Evolutionary conservation across 805 yeast species (phyloP).

Genomic region (Saccharomyces jurei): DNA sequence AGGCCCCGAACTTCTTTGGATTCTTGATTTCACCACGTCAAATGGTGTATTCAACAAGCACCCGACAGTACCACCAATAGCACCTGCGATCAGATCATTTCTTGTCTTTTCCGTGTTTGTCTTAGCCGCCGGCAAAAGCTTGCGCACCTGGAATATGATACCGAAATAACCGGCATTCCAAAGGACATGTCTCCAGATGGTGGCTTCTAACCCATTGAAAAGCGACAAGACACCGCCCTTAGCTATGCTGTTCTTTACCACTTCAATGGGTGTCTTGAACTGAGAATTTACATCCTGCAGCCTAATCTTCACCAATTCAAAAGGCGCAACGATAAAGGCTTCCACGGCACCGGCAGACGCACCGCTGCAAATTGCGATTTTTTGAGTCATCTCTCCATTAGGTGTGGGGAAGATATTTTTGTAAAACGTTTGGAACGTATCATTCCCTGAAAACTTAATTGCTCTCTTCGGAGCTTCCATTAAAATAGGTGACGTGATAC

Average conservation of each 20-base stretch:
- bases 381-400: constrained; percentile 53
- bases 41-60: constrained; percentile 93
- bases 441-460: constrained; percentile 96
- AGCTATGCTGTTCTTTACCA: constrained; percentile 60
- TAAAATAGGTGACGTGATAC: constrained; percentile 90
- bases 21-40: constrained; percentile 94
- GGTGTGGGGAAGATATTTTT: constrained; percentile 58
- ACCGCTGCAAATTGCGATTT: constrained; percentile 84
- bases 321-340: constrained; percentile 94
- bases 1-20: constrained; percentile 46
- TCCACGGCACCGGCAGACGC: constrained; percentile 98
- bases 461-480: constrained; percentile 99
- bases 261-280: constrained; percentile 80
- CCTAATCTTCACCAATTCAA: constrained; percentile 90
- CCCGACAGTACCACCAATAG: constrained; percentile 95
- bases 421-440: constrained; percentile 88
- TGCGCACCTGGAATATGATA: constrained; percentile 78
- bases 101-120: constrained; percentile 65
- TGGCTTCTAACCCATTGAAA: constrained; percentile 93
- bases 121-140: constrained; percentile 69
- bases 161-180: constrained; percentile 99
- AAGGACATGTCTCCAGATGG: constrained; percentile 89
- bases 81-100: constrained; percentile 85
- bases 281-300: constrained; percentile 81
- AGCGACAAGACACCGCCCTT: constrained; percentile 74